phyloP scores from a whole-genome alignment of 1,139 yeast genomes.

The Zygosaccharomyces sapae region DNA sequence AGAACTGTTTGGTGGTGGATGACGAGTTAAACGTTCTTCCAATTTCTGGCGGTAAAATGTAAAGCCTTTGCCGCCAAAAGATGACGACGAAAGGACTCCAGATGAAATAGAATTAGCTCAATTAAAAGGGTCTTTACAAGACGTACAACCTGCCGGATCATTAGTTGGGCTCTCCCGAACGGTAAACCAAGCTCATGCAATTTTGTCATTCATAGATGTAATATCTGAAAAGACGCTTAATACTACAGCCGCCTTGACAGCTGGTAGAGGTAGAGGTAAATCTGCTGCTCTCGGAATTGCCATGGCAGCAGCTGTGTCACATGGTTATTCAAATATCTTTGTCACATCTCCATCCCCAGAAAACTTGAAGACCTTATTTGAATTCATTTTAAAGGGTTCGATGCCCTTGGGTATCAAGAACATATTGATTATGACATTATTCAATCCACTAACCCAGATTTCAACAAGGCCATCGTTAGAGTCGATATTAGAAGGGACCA shows the following conservation, averaged over 20 bases:
- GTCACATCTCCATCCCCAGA: conserved; percentile 98
- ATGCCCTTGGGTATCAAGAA: conserved; percentile 89
- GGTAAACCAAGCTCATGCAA: conserved; percentile 93
- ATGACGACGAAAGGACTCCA: conserved; percentile 58
- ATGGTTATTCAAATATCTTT: conserved; percentile 92
- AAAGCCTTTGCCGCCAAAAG: conserved; percentile 78
- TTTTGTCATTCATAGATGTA: conserved; percentile 86
- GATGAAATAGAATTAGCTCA: conserved; percentile 64
- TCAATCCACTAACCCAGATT: conserved; percentile 90
- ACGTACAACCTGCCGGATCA: conserved; percentile 91
- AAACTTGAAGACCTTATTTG: conserved; percentile 89
- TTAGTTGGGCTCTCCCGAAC: conserved; percentile 78
- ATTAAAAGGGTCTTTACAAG: conserved; percentile 74
- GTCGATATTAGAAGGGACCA: conserved; percentile 91
- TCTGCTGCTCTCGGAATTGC: conserved; percentile 97
- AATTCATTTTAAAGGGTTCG: conserved; percentile 91
- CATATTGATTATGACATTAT: conserved; percentile 93
- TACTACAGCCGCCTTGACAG: conserved; percentile 88
- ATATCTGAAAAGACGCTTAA: conserved; percentile 84
- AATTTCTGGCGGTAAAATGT: conserved; percentile 90
- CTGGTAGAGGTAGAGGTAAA: conserved; percentile 99
- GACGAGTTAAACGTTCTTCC: conserved; percentile 95
- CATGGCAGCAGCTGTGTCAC: conserved; percentile 94
- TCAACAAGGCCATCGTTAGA: conserved; percentile 91
- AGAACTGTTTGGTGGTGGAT: conserved; percentile 87